Conservation (phyloP, 495 filamentous ascomycete genomes). For the Lasiosphaeris hirsuta region DNA sequence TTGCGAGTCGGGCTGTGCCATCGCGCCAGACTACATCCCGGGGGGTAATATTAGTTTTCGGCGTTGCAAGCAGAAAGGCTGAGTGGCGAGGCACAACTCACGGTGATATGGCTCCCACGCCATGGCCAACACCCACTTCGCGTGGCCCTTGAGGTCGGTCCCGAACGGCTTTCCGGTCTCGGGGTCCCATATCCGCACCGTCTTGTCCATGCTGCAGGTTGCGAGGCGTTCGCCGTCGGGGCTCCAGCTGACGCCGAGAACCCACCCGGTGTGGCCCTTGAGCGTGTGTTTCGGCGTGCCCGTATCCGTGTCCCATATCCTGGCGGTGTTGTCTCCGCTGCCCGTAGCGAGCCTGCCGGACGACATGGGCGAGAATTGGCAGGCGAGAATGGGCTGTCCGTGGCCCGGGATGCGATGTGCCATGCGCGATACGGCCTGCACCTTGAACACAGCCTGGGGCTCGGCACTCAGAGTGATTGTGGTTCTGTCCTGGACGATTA, state of each 20-base stretch:
- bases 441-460: slow-evolving; percentile 91
- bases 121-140: slow-evolving; percentile 83
- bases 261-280: slow-evolving; percentile 92
- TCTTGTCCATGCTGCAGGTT: slow-evolving; percentile 92
- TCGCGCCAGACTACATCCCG: slow-evolving; percentile 56
- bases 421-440: slow-evolving; percentile 87
- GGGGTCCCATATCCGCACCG: slow-evolving; percentile 85
- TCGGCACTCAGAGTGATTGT: slow-evolving; percentile 73
- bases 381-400: slow-evolving; percentile 84
- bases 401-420: slow-evolving; percentile 87
- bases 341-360: slow-evolving; percentile 84
- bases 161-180: slow-evolving; percentile 75
- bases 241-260: slow-evolving; percentile 81
- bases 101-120: slow-evolving; percentile 93
- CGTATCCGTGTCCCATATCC: slow-evolving; percentile 94
- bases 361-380: slow-evolving; percentile 78
- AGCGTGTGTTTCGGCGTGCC: slow-evolving; percentile 86
- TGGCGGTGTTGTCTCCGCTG: slow-evolving; percentile 85
- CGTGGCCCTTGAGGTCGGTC: slow-evolving; percentile 78
- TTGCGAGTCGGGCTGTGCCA: slow-evolving; percentile 75
- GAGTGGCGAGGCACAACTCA: slow-evolving; percentile 1
- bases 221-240: slow-evolving; percentile 79
- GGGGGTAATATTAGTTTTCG: slow-evolving; percentile 1
- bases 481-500: slow-evolving; percentile 19
- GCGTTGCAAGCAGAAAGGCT: neutral